These are phyloP conservation scores for Herpotrichia juniperi DNA, from an alignment of 2,329 filamentous ascomycete genomes.

Conservation along the genomic window DNA sequence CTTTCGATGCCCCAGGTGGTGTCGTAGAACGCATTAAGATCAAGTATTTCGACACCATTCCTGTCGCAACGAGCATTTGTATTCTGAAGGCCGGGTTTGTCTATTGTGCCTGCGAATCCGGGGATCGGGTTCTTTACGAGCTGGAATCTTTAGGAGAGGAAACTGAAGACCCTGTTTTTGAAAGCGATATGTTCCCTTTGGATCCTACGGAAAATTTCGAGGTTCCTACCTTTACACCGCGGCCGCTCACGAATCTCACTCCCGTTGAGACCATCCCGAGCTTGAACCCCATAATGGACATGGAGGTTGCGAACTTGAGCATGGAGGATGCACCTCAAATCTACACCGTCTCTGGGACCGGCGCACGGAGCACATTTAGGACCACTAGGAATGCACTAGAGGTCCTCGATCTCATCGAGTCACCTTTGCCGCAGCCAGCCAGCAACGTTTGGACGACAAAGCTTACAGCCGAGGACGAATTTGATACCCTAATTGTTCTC, in stretches of 20 bases:
- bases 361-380: slow-evolving; percentile 87
- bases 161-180: slow-evolving; percentile 85
- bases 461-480: slow-evolving; percentile 78
- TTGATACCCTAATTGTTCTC: slow-evolving; percentile 93
- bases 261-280: slow-evolving; percentile 84
- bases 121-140: slow-evolving; percentile 94
- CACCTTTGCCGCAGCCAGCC: slow-evolving; percentile 85
- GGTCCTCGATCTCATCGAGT: slow-evolving; percentile 95
- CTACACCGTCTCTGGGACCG: slow-evolving; percentile 87
- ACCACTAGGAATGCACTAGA: slow-evolving; percentile 92
- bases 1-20: slow-evolving; percentile 77
- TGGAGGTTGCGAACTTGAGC: slow-evolving; percentile 88
- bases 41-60: slow-evolving; percentile 98
- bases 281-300: slow-evolving; percentile 89
- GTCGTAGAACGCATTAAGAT: slow-evolving; percentile 79
- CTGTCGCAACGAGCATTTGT: slow-evolving; percentile 83
- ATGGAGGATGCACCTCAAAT: slow-evolving; percentile 96
- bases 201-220: slow-evolving; percentile 75
- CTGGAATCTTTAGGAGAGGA: slow-evolving; percentile 97
- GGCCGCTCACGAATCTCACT: slow-evolving; percentile 79
- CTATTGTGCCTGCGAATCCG: slow-evolving; percentile 89
- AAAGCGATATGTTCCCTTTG: slow-evolving; percentile 79
- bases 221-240: slow-evolving; percentile 84
- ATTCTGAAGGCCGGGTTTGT: slow-evolving; percentile 96
- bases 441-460: slow-evolving; percentile 96